phyloP scores from a whole-genome alignment of 768 basidiomycete genomes.

The Sporobolomyces roseus region DNA sequence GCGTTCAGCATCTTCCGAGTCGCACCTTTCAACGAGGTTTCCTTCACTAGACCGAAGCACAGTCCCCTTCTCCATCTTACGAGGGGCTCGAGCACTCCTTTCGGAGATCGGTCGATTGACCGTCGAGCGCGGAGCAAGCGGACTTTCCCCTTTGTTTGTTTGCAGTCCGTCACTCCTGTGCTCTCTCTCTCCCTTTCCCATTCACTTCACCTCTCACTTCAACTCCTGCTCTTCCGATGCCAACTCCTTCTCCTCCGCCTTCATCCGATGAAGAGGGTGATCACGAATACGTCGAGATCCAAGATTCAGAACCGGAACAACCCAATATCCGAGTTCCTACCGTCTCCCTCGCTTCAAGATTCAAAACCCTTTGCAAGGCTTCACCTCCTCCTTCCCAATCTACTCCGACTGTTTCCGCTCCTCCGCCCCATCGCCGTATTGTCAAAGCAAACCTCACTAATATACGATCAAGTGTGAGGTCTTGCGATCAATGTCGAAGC shows the following conservation, averaged over 20 bases:
- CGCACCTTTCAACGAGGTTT: no score
- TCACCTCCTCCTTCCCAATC: background rate
- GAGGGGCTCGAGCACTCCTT: no score
- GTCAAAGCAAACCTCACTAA: background rate
- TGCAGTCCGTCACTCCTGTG: background rate
- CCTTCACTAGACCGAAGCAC: no score
- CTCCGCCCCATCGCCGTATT: background rate
- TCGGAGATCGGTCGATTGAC: no score
- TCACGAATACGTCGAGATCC: background rate
- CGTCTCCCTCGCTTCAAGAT: constrained; percentile 1
- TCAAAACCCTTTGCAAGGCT: background rate
- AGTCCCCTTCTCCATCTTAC: no score
- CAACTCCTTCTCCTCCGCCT: background rate
- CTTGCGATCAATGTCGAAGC: background rate
- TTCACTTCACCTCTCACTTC: background rate
- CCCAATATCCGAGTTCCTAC: background rate
- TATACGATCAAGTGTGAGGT: background rate
- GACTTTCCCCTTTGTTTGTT: background rate
- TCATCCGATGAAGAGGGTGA: background rate
- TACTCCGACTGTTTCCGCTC: background rate
- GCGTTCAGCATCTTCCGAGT: no score
- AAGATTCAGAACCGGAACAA: background rate
- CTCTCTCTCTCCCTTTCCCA: background rate
- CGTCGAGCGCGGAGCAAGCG: no score
- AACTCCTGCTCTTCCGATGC: background rate